A percentile compares a stretch with the other conserved stretches of the same genome.
Conservation (phyloP, 1,139 yeast genomes). For the Lodderomyces theae region DNA sequence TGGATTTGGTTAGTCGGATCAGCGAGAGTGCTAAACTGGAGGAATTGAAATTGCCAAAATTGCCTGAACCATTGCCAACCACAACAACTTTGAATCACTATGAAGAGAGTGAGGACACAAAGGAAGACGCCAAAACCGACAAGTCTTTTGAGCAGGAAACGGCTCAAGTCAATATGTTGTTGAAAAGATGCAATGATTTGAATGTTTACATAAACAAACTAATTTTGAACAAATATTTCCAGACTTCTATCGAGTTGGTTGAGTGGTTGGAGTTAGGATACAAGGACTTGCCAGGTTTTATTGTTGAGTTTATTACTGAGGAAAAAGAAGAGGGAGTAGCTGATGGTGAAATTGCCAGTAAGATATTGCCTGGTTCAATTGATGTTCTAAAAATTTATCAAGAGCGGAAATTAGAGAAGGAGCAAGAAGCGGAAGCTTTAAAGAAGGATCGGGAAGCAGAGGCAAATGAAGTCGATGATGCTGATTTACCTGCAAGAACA, state of each 20-base stretch:
- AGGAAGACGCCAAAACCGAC: constrained; percentile 8
- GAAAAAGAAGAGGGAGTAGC: constrained; percentile 6
- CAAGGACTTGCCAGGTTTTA: constrained; percentile 24
- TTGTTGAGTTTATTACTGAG: constrained; percentile 6
- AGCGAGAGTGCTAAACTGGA: constrained; percentile 1
- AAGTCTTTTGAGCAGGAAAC: constrained; percentile 8
- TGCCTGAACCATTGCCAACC: constrained; percentile 44
- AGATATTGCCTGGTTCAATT: constrained; percentile 25
- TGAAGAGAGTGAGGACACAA: not conserved
- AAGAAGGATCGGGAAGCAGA: constrained; percentile 7
- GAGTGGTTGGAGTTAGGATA: constrained; percentile 33
- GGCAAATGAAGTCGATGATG: constrained; percentile 5
- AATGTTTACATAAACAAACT: constrained; percentile 36
- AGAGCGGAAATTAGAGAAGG: constrained; percentile 9
- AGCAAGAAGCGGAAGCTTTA: constrained; percentile 15
- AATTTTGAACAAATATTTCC: constrained; percentile 26
- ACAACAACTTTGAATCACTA: not conserved
- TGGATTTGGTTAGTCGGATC: constrained; percentile 12
- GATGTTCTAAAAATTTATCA: constrained; percentile 20
- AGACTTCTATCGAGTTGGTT: constrained; percentile 24
- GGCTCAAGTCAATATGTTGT: constrained; percentile 14
- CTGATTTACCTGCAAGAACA: constrained; percentile 16
- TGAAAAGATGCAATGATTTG: constrained; percentile 37
- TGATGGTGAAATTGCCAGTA: constrained; percentile 25
- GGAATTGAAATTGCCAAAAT: constrained; percentile 31